Base-by-base conservation (phyloP, 371 early-diverging fungal species). In the Mortierella sp. region DNA sequence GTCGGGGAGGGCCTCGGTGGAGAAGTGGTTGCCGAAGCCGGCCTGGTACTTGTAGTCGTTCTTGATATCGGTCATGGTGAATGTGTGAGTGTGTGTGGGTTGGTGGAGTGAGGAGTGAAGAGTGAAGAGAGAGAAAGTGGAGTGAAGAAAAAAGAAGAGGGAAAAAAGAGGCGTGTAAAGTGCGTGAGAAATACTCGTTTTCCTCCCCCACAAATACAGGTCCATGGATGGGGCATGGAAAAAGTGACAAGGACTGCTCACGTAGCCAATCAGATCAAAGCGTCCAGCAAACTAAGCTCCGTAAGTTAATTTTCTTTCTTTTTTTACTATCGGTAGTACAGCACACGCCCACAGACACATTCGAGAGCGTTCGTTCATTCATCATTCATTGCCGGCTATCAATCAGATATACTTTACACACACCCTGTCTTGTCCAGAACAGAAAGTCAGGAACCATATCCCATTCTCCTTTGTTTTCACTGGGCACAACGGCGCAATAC, bases 21-120 rank as follows among this genome's bases (percentile, higher is more conserved):
- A 89, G 74, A 96, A 96, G 80, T 94, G 93, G 85, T 96, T 96
- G 41, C 93, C 93, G 71, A 96, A 96, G 4, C 96, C 96, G 66
- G 87, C 78, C 55, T 88, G 87, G 76, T 95, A 95, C 64, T 83
- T 71, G 82, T 92, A 92, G 67, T 87, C 88, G 69, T 81, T 71
- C 69, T 82, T 79, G 82, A 75, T 86, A 24, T 83, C 73, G 47
- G 79, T 76, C 79, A 78, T 79, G 58, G 66, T 65, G 31, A 14
- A 8, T 8, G 50, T 50, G 39, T 14, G 52, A 14, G 31, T 16
- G 29, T 40, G 64, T 10, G 61, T 9, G 43, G 2, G 24, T 14
- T 40, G 16, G 50, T 41, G 45, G 52, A 9, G 50, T 0, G 52
- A 26, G 67, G 9, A 39, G 64, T 31, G 66, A 50, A 47, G 69